Conservation (phyloP, 805 yeast genomes). For the Candida coquimbonensis region DNA sequence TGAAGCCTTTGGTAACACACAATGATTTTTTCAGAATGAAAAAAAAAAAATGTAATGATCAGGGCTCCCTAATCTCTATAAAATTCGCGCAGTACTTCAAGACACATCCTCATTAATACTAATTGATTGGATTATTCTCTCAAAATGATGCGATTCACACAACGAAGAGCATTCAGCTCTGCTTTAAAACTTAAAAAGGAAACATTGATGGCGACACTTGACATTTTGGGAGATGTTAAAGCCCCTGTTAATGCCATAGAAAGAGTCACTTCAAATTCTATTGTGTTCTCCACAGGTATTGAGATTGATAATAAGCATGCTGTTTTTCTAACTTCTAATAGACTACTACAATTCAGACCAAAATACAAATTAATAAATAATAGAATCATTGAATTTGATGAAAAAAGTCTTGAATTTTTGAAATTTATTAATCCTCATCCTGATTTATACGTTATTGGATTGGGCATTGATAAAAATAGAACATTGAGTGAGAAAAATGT, state of each 20-base stretch:
- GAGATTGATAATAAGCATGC: constrained; percentile 40
- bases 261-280: constrained; percentile 46
- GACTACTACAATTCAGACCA: constrained; percentile 51
- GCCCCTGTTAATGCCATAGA: constrained; percentile 46
- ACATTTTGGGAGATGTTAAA: constrained; percentile 36
- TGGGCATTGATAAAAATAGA: constrained; percentile 53
- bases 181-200: constrained; percentile 1
- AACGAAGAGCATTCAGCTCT: constrained; percentile 2
- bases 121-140: too few relatives aligned
- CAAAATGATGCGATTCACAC: neutral
- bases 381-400: constrained; percentile 48
- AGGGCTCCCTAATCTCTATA: neutral
- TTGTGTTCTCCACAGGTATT: constrained; percentile 46
- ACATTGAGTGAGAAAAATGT: constrained; percentile 53
- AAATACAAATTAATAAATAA: constrained; percentile 30
- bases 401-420: constrained; percentile 40
- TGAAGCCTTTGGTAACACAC: too few relatives aligned
- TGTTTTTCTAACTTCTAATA: constrained; percentile 45
- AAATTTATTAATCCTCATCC: constrained; percentile 66
- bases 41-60: neutral
- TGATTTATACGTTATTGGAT: constrained; percentile 64
- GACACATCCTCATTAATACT: too few relatives aligned
- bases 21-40: too few relatives aligned
- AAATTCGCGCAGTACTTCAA: too few relatives aligned
- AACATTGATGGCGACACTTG: constrained; percentile 31